A percentile compares a stretch with the other conserved stretches of the same genome.
Conservation (phyloP, 225 moss, liverwort and hornwort species). For the Polytrichum commune region DNA sequence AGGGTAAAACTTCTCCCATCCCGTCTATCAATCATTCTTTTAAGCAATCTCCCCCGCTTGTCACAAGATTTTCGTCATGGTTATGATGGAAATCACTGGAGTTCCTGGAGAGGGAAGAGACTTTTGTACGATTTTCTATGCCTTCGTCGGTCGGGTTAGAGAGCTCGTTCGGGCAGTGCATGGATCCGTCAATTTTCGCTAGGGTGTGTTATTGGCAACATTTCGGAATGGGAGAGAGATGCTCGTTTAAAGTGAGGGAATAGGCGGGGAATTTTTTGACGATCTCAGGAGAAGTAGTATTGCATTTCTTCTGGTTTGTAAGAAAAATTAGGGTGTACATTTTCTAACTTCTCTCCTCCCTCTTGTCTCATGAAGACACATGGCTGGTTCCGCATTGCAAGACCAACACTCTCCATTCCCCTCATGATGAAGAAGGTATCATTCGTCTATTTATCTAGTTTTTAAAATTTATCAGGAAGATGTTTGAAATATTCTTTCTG, state of each 20-base stretch:
- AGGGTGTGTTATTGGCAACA: not conserved
- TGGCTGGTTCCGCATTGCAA: constrained; percentile 64
- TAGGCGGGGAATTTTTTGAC: not conserved
- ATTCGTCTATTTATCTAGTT: constrained; percentile 5
- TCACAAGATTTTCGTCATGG: not conserved
- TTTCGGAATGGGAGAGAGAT: too few species aligned
- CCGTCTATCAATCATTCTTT: not conserved
- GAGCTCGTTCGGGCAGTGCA: too few species aligned
- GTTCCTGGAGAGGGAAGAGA: not conserved
- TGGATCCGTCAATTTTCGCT: not conserved
- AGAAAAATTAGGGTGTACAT: too few species aligned
- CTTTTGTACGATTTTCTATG: not conserved
- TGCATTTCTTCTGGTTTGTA: too few species aligned
- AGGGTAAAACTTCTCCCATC: constrained; percentile 22
- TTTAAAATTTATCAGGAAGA: too few species aligned
- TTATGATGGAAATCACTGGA: not conserved
- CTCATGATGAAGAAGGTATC: constrained; percentile 60
- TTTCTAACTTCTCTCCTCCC: constrained; percentile 1
- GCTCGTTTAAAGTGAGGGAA: too few species aligned
- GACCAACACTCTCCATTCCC: constrained; percentile 53
- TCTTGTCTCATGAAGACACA: constrained; percentile 30
- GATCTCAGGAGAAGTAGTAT: not conserved
- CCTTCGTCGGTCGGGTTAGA: not conserved
- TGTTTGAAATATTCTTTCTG: too few species aligned
- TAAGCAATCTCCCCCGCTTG: not conserved